Base-by-base conservation (phyloP, 768 basidiomycete species). In the Inosperma sp. region DNA sequence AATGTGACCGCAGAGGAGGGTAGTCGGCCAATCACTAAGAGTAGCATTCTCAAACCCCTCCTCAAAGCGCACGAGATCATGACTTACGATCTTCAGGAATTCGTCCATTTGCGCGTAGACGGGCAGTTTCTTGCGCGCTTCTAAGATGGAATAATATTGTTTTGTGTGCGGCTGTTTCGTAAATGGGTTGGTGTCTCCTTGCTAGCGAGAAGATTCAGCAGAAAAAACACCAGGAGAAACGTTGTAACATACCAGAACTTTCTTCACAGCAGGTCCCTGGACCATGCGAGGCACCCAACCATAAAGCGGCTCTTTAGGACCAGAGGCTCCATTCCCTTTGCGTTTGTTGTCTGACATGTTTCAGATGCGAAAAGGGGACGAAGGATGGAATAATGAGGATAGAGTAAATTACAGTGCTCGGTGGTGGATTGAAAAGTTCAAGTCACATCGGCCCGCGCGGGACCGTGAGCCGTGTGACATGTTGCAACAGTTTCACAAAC, bases 61-160 rank as follows among this genome's bases (percentile, higher is more conserved):
- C 68, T 66, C 68, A 50, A 62, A 53, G 56, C 59, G 56, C 59
- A 56, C 49, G 57, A 53, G 51, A 62, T 45, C 48, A 30, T 46
- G 54, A 78, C 89, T 71, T 70, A 90, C 91, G 72, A 94, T 86
- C 58, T 86, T 78, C 61, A 85, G 81, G 66, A 99, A 98, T 39
- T 94, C 89, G 51, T 85, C 79, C 93, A 97, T 95, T 68, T 95
- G 90, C 2, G 83, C 70, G 59, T 78, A 96, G 0, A 99, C 94
- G 0, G 96, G 95, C 17, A 99, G 74, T 63, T 89, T 88, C 73
- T 85, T 92, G 51, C 96, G 82, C 9, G 76, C 69, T 60, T 85
- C 84, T 19, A 98, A 66, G 51, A 98, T 94, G 71, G 88, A 92
- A 68, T 73, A 82, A 74, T 96, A 98, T 55, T 85, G 80, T 3